phyloP scores from a whole-genome alignment of 2,329 filamentous ascomycete genomes.

The Colletotrichum filicis region DNA sequence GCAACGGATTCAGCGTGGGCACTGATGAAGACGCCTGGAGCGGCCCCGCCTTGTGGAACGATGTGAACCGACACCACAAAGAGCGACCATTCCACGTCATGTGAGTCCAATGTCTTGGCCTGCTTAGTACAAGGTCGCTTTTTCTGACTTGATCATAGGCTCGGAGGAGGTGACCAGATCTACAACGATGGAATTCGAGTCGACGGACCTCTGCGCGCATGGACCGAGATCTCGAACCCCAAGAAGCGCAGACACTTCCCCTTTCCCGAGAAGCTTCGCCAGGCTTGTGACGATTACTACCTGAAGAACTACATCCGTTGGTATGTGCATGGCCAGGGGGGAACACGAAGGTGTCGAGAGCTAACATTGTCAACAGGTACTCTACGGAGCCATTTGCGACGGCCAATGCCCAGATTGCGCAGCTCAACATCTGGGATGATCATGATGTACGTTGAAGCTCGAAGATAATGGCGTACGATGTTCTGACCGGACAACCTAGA shows the following conservation, averaged over 20 bases:
- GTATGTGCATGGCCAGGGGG: conserved; percentile 47
- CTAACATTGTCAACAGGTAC: conserved; percentile 67
- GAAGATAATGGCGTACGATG: too few relatives aligned
- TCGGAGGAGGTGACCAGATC: conserved; percentile 94
- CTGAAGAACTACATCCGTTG: conserved; percentile 86
- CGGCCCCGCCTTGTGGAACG: conserved; percentile 94
- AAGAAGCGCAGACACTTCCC: conserved; percentile 82
- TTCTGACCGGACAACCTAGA: conserved; percentile 60
- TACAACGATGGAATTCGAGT: conserved; percentile 96
- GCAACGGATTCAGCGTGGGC: conserved; percentile 93
- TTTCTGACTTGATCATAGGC: conserved; percentile 58
- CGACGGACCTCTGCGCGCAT: conserved; percentile 80
- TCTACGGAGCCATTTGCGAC: conserved; percentile 84
- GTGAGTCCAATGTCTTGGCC: conserved; percentile 48
- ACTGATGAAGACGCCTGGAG: conserved; percentile 88
- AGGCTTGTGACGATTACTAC: conserved; percentile 90
- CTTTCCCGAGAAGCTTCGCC: conserved; percentile 82
- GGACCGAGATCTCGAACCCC: conserved; percentile 87
- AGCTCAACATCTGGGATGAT: conserved; percentile 98
- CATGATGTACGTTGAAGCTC: conserved; percentile 72
- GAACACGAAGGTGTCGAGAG: conserved; percentile 56
- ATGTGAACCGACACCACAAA: conserved; percentile 85
- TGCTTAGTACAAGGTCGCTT: not conserved
- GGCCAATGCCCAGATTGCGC: conserved; percentile 91
- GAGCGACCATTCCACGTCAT: conserved; percentile 93